Percentiles rank a stretch among this genome's conserved stretches.
These are phyloP conservation scores for Wallacemonas rigidus DNA, from an alignment of 208 protist species.

Conservation along the genomic window DNA sequence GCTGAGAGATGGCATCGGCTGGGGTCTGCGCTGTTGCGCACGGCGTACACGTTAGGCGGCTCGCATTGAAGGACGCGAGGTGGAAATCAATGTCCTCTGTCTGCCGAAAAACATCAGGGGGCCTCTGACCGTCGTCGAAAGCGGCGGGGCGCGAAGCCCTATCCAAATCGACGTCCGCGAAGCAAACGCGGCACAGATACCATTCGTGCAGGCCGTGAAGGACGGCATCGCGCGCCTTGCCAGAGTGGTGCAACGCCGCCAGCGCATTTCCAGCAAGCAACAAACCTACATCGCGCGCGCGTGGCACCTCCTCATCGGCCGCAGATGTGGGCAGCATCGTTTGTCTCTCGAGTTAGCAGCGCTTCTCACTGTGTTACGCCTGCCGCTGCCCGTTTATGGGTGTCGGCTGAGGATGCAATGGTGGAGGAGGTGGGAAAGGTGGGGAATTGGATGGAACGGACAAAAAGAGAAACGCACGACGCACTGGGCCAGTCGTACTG, in stretches of 20 bases:
- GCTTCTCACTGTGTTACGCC: no score
- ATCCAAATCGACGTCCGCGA: not conserved
- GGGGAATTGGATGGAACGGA: no score
- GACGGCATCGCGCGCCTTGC: not conserved
- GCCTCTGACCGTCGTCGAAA: no score
- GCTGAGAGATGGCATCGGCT: no score
- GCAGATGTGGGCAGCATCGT: not conserved
- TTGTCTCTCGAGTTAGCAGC: no score
- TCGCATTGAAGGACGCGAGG: not conserved
- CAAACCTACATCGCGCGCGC: constrained; percentile 5
- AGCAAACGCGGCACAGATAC: constrained; percentile 7
- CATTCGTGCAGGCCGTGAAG: constrained; percentile 7
- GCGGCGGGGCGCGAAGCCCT: no score
- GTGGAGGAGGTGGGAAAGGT: no score
- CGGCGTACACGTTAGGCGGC: not conserved
- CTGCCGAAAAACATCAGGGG: not conserved
- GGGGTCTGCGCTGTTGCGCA: not conserved
- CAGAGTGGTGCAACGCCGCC: constrained; percentile 8
- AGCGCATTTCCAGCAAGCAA: constrained; percentile 3
- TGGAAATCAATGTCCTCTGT: constrained; percentile 6
- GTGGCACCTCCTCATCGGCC: not conserved
- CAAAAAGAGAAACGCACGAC: no score
- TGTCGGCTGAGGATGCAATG: no score
- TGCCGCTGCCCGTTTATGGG: no score
- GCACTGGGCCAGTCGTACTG: no score